Base-by-base conservation (phyloP, 1,284 basidiomycete species). In the Anthracocystis panici-leucophaei region DNA sequence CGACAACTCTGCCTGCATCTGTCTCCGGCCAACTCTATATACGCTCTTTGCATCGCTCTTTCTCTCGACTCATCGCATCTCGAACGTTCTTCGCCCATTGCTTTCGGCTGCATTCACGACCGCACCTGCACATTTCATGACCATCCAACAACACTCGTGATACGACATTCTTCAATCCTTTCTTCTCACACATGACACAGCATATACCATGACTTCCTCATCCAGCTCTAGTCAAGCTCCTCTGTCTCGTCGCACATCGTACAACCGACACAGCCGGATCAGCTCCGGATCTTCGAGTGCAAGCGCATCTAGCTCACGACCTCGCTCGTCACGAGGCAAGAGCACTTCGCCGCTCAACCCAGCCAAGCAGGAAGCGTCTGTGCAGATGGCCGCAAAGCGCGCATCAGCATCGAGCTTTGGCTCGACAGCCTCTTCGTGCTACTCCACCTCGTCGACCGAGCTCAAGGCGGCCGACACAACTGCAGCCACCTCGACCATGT, bases 331-430 rank as follows among this genome's bases (percentile, higher is more conserved):
- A 38, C 59, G 75, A 8, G 63, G 69, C 21, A 55, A 54, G 23
- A 66, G 70, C 60, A 68, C 63, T 5, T 77, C 75, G 21, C 75
- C 75, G 5, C 44, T 77, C 18, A 59, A 72, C 44, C 65, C 57
- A 1, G 50, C 57, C 11, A 71, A 76, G 59, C 65, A 76, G 48
- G 68, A 76, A 38, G 65, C 64, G 46, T 67, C 73, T 2, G 58
- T 75, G 5, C 73, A 70, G 50, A 65, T 67, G 64, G 73, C 73
- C 1, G 73, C 73, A 14, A 70, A 70, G 61, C 63, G 67, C 21
- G 73, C 73, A 9, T 71, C 73, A 45, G 57, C 61, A 48, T 68
- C 74, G 20, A 64, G 61, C 49, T 18, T 45, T 42, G 55, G 62
- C 42, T 74, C 65, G 29, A 63, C 65, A n/a, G 44, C 49, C 14